Evolutionary conservation across 495 filamentous ascomycete genomes (phyloP).

Genomic region (Diplogelasinospora grovesii): DNA sequence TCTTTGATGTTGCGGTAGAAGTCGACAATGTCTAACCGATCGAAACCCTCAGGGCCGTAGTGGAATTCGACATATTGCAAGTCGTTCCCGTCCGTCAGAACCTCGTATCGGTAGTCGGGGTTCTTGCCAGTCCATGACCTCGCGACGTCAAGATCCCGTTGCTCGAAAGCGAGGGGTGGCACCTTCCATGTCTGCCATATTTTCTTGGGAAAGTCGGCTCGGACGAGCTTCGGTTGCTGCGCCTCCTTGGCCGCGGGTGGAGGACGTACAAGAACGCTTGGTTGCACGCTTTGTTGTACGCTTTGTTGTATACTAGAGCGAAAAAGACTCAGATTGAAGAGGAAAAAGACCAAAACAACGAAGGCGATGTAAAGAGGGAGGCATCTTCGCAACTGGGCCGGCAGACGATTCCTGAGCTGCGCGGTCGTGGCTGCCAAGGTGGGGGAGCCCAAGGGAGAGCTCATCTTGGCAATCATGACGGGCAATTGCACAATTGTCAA

Average conservation of each 20-base stretch:
- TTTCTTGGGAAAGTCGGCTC: slow-evolving; percentile 27
- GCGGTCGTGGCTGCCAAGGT: slow-evolving; percentile 28
- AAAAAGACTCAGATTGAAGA: slow-evolving; percentile 38
- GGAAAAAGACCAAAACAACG: slow-evolving; percentile 32
- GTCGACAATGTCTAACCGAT: slow-evolving; percentile 54
- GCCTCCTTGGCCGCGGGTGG: slow-evolving; percentile 4
- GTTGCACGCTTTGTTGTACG: too few relatives aligned
- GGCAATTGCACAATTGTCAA: slow-evolving; percentile 1
- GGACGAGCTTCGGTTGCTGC: slow-evolving; percentile 8
- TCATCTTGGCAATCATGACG: slow-evolving; percentile 33
- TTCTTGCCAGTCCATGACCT: slow-evolving; percentile 54
- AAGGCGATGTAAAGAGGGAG: slow-evolving; percentile 28
- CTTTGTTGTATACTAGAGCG: too few relatives aligned
- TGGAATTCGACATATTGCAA: slow-evolving; percentile 52
- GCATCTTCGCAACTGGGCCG: slow-evolving; percentile 29
- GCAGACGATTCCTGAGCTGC: slow-evolving; percentile 31
- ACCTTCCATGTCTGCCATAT: slow-evolving; percentile 69
- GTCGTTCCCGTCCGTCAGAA: slow-evolving; percentile 57
- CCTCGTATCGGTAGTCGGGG: slow-evolving; percentile 54
- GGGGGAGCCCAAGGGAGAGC: slow-evolving; percentile 31
- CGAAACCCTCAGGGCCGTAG: slow-evolving; percentile 50
- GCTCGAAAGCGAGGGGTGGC: slow-evolving; percentile 50
- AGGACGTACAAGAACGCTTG: not conserved
- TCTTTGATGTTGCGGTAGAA: slow-evolving; percentile 50
- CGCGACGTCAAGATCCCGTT: slow-evolving; percentile 45